These are phyloP conservation scores for Saccharum officinarum DNA, from an alignment of 176 grass and related monocot species.

Conservation along the genomic window DNA sequence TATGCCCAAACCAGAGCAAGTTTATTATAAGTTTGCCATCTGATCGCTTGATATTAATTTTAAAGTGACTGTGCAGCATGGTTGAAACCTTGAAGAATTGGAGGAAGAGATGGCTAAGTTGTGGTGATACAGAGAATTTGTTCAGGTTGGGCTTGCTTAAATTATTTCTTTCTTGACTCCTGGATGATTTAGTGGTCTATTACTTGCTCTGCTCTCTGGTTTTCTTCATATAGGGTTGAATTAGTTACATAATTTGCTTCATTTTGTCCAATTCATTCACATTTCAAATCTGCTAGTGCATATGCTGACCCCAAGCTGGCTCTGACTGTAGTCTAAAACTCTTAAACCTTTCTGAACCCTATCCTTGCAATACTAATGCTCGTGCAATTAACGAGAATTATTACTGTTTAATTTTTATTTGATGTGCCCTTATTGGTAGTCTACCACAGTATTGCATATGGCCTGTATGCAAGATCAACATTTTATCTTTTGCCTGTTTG, in stretches of 20 bases:
- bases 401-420: neutral
- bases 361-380: neutral
- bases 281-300: neutral
- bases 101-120: conserved; percentile 62
- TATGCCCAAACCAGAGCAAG: conserved; percentile 39
- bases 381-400: neutral
- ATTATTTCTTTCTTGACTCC: neutral
- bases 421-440: no score
- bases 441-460: no score
- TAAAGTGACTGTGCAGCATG: conserved; percentile 56
- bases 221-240: neutral
- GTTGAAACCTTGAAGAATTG: conserved; percentile 54
- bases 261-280: neutral
- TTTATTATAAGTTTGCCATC: conserved; percentile 15
- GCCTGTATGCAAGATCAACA: no score
- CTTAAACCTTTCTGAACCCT: neutral
- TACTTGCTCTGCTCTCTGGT: conserved; percentile 2
- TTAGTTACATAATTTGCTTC: neutral
- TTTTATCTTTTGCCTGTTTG: neutral
- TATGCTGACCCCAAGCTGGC: neutral
- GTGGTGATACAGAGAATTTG: conserved; percentile 1
- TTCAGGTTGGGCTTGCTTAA: conserved; percentile 13
- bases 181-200: neutral
- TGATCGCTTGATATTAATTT: conserved; percentile 29
- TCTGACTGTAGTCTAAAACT: neutral